Evolutionary conservation across 2,329 filamentous ascomycete genomes (phyloP).

Genomic region (Metarhizium anisopliae): DNA sequence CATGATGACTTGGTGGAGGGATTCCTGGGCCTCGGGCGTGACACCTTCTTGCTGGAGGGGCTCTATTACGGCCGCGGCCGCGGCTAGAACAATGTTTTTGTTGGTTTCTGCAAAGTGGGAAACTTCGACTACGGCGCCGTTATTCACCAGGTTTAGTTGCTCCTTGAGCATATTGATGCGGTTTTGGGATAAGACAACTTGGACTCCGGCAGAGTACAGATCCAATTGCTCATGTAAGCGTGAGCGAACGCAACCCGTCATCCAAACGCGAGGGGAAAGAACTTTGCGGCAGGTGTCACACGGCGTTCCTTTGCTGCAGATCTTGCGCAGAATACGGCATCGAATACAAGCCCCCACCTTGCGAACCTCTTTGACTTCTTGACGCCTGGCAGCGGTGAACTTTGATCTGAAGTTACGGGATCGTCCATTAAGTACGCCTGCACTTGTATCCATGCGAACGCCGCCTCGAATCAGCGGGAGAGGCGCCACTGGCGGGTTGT

Average conservation of each 20-base stretch:
- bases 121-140: conserved; percentile 43
- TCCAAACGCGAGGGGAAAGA: conserved; percentile 55
- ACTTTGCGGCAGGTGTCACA: conserved; percentile 58
- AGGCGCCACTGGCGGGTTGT: conserved; percentile 22
- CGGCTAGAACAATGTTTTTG: conserved; percentile 31
- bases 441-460: conserved; percentile 42
- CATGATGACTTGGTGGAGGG: conserved; percentile 35
- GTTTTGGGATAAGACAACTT: conserved; percentile 52
- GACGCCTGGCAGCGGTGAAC: conserved; percentile 49
- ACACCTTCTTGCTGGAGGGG: conserved; percentile 26
- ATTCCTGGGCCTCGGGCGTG: conserved; percentile 23
- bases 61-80: conserved; percentile 22
- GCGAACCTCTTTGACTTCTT: conserved; percentile 56
- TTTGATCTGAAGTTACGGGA: conserved; percentile 46
- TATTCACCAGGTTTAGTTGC: conserved; percentile 37
- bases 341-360: conserved; percentile 58
- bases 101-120: conserved; percentile 49
- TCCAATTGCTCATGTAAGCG: conserved; percentile 53
- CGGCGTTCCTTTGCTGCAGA: conserved; percentile 54
- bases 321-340: conserved; percentile 57
- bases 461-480: conserved; percentile 32
- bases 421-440: conserved; percentile 34
- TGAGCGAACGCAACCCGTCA: conserved; percentile 52
- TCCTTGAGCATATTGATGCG: conserved; percentile 47
- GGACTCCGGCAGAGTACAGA: conserved; percentile 54